A percentile compares a stretch with the other conserved stretches of the same genome.
Conservation (phyloP, 179 eudicot species). For the Nepenthes alata region DNA sequence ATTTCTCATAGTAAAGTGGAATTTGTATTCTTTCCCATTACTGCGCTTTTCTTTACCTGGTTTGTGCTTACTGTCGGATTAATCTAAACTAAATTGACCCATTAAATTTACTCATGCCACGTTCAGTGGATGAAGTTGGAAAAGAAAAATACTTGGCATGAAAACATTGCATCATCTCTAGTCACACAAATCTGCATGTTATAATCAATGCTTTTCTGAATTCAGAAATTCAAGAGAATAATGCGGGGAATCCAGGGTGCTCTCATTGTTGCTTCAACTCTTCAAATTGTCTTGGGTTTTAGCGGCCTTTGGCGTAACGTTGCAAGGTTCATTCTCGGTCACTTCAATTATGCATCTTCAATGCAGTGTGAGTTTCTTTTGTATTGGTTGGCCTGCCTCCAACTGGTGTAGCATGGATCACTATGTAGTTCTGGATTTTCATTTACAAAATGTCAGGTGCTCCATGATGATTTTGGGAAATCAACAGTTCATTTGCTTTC, state of each 20-base stretch:
- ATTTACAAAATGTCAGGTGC: too few species aligned
- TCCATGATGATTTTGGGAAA: too few species aligned
- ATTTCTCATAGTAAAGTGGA: not conserved
- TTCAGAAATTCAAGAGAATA: slow-evolving; percentile 82
- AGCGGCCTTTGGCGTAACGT: slow-evolving; percentile 95
- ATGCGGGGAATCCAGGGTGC: slow-evolving; percentile 99
- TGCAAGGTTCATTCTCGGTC: slow-evolving; percentile 38
- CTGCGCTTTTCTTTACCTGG: not conserved
- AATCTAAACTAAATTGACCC: too few species aligned
- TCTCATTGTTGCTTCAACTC: slow-evolving; percentile 70
- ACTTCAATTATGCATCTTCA: too few species aligned
- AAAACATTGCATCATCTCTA: not conserved
- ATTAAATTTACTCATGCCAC: too few species aligned
- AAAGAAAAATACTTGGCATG: not conserved
- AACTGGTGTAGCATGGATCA: too few species aligned
- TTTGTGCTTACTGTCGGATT: not conserved
- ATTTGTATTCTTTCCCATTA: not conserved
- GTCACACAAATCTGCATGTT: not conserved
- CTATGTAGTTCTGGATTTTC: too few species aligned
- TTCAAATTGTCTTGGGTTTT: slow-evolving; percentile 83
- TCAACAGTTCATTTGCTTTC: slow-evolving; percentile 5
- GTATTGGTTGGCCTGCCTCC: too few species aligned
- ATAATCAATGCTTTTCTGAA: not conserved
- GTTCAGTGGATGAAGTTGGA: too few species aligned
- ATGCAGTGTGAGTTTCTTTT: too few species aligned